Evolutionary conservation across 2,329 filamentous ascomycete genomes (phyloP).

Genomic region (Sporothrix brunneoviolacea): DNA sequence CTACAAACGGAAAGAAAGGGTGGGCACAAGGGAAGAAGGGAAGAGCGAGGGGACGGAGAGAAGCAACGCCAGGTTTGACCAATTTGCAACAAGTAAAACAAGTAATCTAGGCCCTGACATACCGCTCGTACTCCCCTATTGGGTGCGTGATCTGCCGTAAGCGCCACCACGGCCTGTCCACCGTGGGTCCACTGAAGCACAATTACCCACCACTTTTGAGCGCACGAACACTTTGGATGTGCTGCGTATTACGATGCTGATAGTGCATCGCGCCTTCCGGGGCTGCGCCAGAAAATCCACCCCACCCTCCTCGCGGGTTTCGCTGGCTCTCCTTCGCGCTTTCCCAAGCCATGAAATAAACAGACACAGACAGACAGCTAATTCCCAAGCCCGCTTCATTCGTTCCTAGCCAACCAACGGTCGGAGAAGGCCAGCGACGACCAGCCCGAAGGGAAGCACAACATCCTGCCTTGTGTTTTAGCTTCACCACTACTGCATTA

Average conservation of each 20-base stretch:
- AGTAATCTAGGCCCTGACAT: no score
- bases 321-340: neutral
- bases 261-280: neutral
- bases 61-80: no score
- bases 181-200: neutral
- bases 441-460: conserved; percentile 8
- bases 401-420: conserved; percentile 6
- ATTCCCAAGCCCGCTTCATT: neutral
- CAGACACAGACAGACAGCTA: neutral
- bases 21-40: no score
- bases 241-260: conserved; percentile 4
- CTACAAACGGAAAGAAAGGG: no score
- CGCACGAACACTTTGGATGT: neutral
- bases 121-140: neutral
- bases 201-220: no score
- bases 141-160: conserved; percentile 13
- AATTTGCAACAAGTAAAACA: neutral
- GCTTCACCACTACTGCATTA: conserved; percentile 1
- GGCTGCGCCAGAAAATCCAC: neutral
- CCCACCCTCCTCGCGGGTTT: neutral
- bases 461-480: conserved; percentile 8
- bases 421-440: neutral
- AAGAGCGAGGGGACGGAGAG: no score
- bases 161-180: conserved; percentile 6
- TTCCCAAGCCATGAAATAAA: neutral